Conservation (phyloP, 371 early-diverging fungal species). For the Funneliformis caledonium region DNA sequence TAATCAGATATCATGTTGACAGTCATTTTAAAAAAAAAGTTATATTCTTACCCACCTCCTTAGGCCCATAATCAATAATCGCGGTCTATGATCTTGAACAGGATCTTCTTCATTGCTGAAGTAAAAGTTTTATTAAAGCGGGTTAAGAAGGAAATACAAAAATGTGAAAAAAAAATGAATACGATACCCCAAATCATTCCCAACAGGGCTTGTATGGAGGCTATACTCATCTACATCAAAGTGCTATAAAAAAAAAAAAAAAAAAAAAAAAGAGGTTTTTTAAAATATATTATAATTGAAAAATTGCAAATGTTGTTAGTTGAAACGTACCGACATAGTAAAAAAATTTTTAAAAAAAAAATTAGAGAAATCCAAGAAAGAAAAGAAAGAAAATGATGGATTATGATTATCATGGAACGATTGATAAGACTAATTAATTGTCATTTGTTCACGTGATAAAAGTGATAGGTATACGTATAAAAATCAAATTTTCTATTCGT, state of each 20-base stretch:
- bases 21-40: slow-evolving; percentile 1
- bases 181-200: slow-evolving; percentile 1
- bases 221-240: slow-evolving; percentile 37
- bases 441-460: too few species aligned
- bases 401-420: too few species aligned
- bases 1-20: neutral
- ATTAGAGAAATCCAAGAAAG: too few species aligned
- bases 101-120: slow-evolving; percentile 48
- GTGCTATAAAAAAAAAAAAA: neutral
- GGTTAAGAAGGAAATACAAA: too few species aligned
- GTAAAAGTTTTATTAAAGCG: neutral
- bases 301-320: too few species aligned
- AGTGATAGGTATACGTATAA: too few species aligned
- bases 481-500: too few species aligned
- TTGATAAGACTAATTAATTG: too few species aligned
- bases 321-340: slow-evolving; percentile 13
- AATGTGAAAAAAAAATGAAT: neutral
- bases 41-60: slow-evolving; percentile 55
- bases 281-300: too few species aligned
- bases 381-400: too few species aligned
- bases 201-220: slow-evolving; percentile 25
- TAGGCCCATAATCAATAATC: slow-evolving; percentile 71
- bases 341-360: neutral
- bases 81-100: slow-evolving; percentile 56
- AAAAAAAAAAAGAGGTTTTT: neutral